Percentiles rank a stretch among this genome's conserved stretches.
Evolutionary conservation across 495 filamentous ascomycete genomes (phyloP).

Genomic region (Sabuloglossum arenarium): DNA sequence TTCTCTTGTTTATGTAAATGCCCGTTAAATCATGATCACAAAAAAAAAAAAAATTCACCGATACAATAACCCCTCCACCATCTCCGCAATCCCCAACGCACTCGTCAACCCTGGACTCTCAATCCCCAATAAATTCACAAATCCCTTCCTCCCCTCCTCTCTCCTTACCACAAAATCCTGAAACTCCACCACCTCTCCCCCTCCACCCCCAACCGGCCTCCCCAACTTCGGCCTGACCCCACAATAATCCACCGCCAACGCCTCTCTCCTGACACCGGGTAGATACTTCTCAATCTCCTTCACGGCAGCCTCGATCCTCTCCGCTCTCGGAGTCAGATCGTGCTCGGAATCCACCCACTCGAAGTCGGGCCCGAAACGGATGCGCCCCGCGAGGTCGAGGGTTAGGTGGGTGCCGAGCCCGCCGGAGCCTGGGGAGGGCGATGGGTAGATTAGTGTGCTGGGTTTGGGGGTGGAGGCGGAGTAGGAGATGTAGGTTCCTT

Average conservation of each 20-base stretch:
- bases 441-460: conserved; percentile 67
- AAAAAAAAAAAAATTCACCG: background rate
- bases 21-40: too few species aligned
- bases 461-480: conserved; percentile 39
- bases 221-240: conserved; percentile 79
- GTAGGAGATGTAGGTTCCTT: conserved; percentile 92
- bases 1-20: too few species aligned
- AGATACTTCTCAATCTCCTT: conserved; percentile 60
- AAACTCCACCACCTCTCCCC: conserved; percentile 41
- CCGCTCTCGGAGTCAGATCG: conserved; percentile 30
- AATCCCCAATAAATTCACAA: conserved; percentile 81
- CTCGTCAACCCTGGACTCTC: conserved; percentile 91
- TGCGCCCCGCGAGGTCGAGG: conserved; percentile 62
- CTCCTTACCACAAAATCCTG: conserved; percentile 68
- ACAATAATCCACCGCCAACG: conserved; percentile 66
- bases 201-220: conserved; percentile 30
- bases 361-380: conserved; percentile 89
- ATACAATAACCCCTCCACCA: conserved; percentile 59
- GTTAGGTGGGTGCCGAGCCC: conserved; percentile 90
- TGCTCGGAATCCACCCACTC: conserved; percentile 62
- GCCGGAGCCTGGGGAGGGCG: conserved; percentile 53
- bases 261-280: conserved; percentile 41
- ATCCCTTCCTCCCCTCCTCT: conserved; percentile 69
- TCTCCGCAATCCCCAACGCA: conserved; percentile 69
- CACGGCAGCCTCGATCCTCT: conserved; percentile 43